These are phyloP conservation scores for Protomyces lactucae-debilis DNA, from an alignment of 1,139 yeast species.

Conservation along the genomic window DNA sequence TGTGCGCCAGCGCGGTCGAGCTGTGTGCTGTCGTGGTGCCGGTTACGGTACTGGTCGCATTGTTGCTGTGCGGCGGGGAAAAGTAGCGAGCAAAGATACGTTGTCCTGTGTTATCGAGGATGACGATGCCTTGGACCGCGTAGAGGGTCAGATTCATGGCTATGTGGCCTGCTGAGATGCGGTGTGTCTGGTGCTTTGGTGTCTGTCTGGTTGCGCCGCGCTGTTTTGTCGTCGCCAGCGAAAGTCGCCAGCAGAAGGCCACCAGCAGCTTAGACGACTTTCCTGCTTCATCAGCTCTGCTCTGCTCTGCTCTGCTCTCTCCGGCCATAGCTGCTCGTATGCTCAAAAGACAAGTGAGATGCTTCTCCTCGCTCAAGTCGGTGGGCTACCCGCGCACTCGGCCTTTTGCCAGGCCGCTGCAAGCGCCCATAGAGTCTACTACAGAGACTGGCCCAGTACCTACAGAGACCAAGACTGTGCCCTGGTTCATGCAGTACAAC, in stretches of 20 bases:
- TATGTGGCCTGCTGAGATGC: neutral
- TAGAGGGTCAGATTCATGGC: slow-evolving; percentile 43
- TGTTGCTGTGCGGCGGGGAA: slow-evolving; percentile 51
- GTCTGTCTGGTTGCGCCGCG: neutral
- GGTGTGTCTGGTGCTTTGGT: neutral
- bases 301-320: neutral
- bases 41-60: neutral
- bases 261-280: neutral
- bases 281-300: no score
- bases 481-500: slow-evolving; percentile 26
- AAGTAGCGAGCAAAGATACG: slow-evolving; percentile 84
- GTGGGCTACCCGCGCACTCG: neutral
- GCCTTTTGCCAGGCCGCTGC: neutral
- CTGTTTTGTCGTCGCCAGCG: neutral
- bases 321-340: neutral
- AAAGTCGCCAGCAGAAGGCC: neutral
- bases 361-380: neutral
- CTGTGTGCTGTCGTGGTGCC: slow-evolving; percentile 34
- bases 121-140: slow-evolving; percentile 47
- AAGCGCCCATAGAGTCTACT: neutral
- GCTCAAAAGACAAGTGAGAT: neutral
- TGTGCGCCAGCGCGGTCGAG: slow-evolving; percentile 32
- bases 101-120: slow-evolving; percentile 76
- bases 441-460: neutral
- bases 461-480: slow-evolving; percentile 7